Base-by-base conservation (phyloP, 2,329 filamentous ascomycete genomes). In the Dendryphion nanum region DNA sequence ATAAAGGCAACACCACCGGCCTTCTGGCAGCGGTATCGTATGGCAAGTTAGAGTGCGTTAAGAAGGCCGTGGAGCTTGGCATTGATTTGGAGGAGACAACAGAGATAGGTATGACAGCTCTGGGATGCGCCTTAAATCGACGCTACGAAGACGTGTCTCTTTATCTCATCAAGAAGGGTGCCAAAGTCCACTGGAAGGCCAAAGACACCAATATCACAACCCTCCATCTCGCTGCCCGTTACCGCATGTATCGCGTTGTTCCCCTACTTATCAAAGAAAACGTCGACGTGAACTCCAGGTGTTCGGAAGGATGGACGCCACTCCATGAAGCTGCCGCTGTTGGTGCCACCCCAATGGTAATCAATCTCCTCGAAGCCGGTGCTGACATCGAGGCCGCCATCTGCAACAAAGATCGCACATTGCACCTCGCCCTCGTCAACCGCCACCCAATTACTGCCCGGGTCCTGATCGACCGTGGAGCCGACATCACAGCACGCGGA, bases 351-450 rank as follows among this genome's bases (percentile, higher is more conserved):
- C 28, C 38, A 2, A 39, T 48, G 10, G 40, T 52, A 24, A 4
- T 18, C n/a, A 24, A 30, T 3, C 48, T 59, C 16, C 40, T 59
- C 6, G 37, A 41, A n/a, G 37, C 37, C 28, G 49, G 51, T 29
- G 48, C 53, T 18, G 36, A 54, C 28, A 39, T 48, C 8, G 42
- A 51, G 28, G 18, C 38, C 5, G 19, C 33, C 5, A 37, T 43
- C 18, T 34, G 35, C 8, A 41, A 36, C 18, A 33, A 33, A 18
- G 45, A 51, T 30, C 35, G 38, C 1, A 43, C 51, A 1, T 36
- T 56, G 1, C 51, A 54, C 37, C 33, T 51, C 6, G 45, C 49
- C 2, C 47, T 56, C 8, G 38, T 42, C 17, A 44, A 42, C 30
- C 29, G 33, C 7, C 42, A 46, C 15, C 35, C 44, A 13, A 20